Percentiles rank a stretch among this genome's conserved stretches.
These are phyloP conservation scores for Boletellus emodensis DNA, from an alignment of 768 basidiomycete species.

Conservation along the genomic window DNA sequence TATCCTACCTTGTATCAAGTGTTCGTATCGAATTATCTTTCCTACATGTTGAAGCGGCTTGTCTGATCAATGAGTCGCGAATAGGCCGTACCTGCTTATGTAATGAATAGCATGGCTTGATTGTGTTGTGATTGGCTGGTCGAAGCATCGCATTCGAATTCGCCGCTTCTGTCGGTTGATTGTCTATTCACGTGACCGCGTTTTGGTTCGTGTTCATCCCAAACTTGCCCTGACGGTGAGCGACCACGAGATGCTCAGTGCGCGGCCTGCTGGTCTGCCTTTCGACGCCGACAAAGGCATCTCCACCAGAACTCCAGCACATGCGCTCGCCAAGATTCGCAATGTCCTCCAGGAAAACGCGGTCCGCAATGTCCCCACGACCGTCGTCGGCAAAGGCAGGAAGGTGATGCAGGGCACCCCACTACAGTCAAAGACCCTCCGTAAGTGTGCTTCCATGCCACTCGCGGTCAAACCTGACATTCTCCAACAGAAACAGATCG, in stretches of 20 bases:
- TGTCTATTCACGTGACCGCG: conserved; percentile 26
- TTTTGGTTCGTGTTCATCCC: conserved; percentile 14
- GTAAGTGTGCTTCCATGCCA: conserved; percentile 15
- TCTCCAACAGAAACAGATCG: conserved; percentile 18
- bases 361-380: conserved; percentile 34
- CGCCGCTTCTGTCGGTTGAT: neutral
- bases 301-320: conserved; percentile 53
- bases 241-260: conserved; percentile 25
- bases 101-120: neutral
- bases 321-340: conserved; percentile 37
- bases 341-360: conserved; percentile 49
- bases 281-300: conserved; percentile 25
- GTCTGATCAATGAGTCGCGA: too few relatives aligned
- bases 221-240: neutral
- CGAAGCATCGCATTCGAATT: too few relatives aligned
- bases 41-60: too few relatives aligned
- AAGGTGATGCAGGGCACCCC: conserved; percentile 36
- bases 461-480: neutral
- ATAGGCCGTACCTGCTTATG: too few relatives aligned
- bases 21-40: too few relatives aligned
- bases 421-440: conserved; percentile 27
- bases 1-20: too few relatives aligned
- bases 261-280: conserved; percentile 21
- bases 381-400: conserved; percentile 46
- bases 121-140: neutral